phyloP scores from a whole-genome alignment of 176 grass and related monocot genomes.

The Carex parvula region DNA sequence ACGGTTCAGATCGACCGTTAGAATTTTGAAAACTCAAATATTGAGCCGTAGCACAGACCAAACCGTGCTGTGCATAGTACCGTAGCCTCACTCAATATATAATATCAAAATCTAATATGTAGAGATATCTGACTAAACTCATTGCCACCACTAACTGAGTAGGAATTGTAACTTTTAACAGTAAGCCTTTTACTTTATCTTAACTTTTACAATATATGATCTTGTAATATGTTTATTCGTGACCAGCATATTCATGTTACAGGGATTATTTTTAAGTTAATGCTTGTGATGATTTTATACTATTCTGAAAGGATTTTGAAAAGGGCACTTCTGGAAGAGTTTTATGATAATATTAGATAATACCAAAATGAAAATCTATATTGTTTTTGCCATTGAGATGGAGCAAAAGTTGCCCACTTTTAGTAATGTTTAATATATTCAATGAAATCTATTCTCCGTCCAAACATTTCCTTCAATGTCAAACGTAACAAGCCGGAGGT shows the following conservation, averaged over 20 bases:
- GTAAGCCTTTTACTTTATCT: neutral
- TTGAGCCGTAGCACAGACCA: too few relatives aligned
- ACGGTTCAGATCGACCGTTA: too few relatives aligned
- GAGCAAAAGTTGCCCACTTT: neutral
- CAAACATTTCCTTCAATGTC: neutral
- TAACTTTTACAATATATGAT: neutral
- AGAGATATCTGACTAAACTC: neutral
- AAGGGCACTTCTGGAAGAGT: neutral
- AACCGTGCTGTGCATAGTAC: too few relatives aligned
- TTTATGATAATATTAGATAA: neutral
- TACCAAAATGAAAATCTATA: neutral
- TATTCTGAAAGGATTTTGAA: neutral
- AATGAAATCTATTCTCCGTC: neutral
- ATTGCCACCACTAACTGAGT: neutral
- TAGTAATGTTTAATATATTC: neutral
- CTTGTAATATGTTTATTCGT: neutral
- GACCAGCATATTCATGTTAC: neutral
- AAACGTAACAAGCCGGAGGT: neutral
- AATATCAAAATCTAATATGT: neutral
- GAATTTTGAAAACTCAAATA: too few relatives aligned
- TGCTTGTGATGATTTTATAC: neutral
- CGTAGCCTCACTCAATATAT: neutral
- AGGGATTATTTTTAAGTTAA: neutral
- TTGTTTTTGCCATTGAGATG: neutral
- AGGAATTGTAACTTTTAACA: neutral